Evolutionary conservation across 2,329 filamentous ascomycete genomes (phyloP).

Genomic region (Pseudocercospora fuligena): DNA sequence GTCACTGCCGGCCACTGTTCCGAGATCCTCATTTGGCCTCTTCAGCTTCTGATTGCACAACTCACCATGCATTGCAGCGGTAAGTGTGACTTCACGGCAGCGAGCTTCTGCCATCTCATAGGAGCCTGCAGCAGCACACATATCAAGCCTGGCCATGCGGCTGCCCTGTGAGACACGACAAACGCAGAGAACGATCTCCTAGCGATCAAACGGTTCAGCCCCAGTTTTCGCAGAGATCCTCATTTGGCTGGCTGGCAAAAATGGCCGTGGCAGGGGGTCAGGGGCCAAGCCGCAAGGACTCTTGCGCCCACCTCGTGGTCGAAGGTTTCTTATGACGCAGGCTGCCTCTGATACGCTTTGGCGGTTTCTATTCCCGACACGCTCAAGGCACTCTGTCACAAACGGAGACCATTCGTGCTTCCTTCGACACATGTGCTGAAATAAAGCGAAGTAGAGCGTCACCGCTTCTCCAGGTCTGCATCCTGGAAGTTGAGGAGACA

Average conservation of each 20-base stretch:
- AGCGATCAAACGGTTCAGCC: neutral
- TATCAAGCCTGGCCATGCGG: neutral
- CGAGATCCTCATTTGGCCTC: conserved; percentile 1
- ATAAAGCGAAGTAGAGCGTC: neutral
- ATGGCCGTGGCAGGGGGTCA: neutral
- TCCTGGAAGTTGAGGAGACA: neutral
- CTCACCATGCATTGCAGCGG: neutral
- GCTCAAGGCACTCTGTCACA: conserved; percentile 1
- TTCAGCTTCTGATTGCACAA: conserved; percentile 3
- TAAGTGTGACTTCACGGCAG: neutral
- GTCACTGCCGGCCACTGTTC: neutral
- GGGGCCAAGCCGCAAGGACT: neutral
- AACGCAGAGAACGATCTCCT: neutral
- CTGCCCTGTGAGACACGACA: neutral
- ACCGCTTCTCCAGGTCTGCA: neutral
- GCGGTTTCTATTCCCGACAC: neutral
- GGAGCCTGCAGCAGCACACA: neutral
- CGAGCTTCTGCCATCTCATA: neutral
- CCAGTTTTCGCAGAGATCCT: conserved; percentile 7
- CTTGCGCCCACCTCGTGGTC: neutral
- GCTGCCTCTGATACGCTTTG: neutral
- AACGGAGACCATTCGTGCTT: neutral
- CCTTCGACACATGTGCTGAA: neutral
- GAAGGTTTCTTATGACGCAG: conserved; percentile 3
- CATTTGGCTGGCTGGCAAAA: neutral